phyloP scores from a whole-genome alignment of 768 basidiomycete species.

The Gymnopilus junonius region DNA sequence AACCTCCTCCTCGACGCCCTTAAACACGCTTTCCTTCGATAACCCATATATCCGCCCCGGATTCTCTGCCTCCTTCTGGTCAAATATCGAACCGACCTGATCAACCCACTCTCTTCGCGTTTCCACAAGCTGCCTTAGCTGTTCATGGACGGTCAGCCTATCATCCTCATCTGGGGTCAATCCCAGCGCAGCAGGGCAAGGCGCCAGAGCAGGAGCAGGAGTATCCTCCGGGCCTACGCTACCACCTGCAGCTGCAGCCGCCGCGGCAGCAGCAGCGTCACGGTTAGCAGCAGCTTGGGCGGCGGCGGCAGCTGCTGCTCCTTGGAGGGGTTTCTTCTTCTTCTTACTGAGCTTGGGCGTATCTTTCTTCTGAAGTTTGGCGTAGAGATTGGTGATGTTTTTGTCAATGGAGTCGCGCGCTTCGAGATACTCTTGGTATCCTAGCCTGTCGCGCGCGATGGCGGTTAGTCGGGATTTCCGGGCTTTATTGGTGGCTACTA shows the following conservation, averaged over 20 bases:
- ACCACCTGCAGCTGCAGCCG: slow-evolving; percentile 35
- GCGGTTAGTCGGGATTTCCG: slow-evolving; percentile 73
- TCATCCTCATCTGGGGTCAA: slow-evolving; percentile 72
- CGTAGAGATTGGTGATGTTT: slow-evolving; percentile 74
- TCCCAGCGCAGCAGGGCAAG: slow-evolving; percentile 74
- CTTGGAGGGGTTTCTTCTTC: slow-evolving; percentile 58
- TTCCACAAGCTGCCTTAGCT: slow-evolving; percentile 72
- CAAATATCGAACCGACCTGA: slow-evolving; percentile 74
- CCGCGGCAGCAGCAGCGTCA: slow-evolving; percentile 29
- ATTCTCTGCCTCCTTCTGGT: slow-evolving; percentile 62
- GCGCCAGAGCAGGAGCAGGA: slow-evolving; percentile 46
- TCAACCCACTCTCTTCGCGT: slow-evolving; percentile 83
- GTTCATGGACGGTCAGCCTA: slow-evolving; percentile 63
- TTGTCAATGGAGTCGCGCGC: slow-evolving; percentile 86
- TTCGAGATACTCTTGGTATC: slow-evolving; percentile 90
- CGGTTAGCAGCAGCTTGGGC: slow-evolving; percentile 27
- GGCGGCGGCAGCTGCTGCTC: slow-evolving; percentile 31
- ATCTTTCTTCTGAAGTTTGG: slow-evolving; percentile 84
- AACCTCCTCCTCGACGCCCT: slow-evolving; percentile 73
- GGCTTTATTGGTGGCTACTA: slow-evolving; percentile 82
- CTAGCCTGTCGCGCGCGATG: slow-evolving; percentile 86
- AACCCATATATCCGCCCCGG: slow-evolving; percentile 82
- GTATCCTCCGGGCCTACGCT: slow-evolving; percentile 32
- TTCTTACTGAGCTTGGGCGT: slow-evolving; percentile 77
- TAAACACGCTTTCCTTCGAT: slow-evolving; percentile 74